Evolutionary conservation across 2,329 filamentous ascomycete species (phyloP).

Genomic region (Cadophora sp.): DNA sequence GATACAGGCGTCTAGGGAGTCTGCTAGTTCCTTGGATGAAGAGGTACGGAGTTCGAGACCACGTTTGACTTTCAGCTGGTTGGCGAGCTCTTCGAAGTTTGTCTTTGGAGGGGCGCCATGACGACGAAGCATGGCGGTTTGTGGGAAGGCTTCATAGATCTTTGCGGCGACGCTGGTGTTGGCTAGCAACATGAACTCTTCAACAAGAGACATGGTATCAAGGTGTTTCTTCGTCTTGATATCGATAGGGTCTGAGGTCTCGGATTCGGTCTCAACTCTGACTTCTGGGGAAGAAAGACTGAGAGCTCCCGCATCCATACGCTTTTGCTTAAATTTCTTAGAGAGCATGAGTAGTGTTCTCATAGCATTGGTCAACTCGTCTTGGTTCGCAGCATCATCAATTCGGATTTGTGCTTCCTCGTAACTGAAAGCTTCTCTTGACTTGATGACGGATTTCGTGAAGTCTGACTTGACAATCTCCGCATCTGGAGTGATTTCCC

Average conservation of each 20-base stretch:
- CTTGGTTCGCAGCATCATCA: conserved; percentile 85
- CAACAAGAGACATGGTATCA: conserved; percentile 95
- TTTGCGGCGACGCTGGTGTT: conserved; percentile 93
- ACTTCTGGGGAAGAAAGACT: conserved; percentile 98
- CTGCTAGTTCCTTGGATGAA: conserved; percentile 90
- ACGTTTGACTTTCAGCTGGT: conserved; percentile 88
- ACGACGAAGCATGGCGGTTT: conserved; percentile 91
- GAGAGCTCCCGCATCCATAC: conserved; percentile 93
- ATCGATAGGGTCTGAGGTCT: conserved; percentile 94
- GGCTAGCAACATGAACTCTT: conserved; percentile 99
- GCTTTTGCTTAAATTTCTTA: conserved; percentile 91
- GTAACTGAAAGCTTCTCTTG: conserved; percentile 96
- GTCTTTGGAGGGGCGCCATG: conserved; percentile 92
- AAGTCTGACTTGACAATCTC: conserved; percentile 87
- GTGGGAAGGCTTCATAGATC: conserved; percentile 90
- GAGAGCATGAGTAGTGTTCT: conserved; percentile 85
- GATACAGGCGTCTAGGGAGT: conserved; percentile 85
- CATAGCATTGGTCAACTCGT: conserved; percentile 91
- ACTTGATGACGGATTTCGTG: conserved; percentile 97
- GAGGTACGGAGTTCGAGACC: conserved; percentile 81
- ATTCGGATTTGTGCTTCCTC: conserved; percentile 94
- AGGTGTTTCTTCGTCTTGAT: conserved; percentile 94
- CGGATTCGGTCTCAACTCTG: conserved; percentile 91
- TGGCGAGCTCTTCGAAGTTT: conserved; percentile 93
- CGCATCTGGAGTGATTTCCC: conserved; percentile 87